These are phyloP conservation scores for Plasmodium sp. DNA, from an alignment of 169 alveolate genomes.

Conservation along the genomic window DNA sequence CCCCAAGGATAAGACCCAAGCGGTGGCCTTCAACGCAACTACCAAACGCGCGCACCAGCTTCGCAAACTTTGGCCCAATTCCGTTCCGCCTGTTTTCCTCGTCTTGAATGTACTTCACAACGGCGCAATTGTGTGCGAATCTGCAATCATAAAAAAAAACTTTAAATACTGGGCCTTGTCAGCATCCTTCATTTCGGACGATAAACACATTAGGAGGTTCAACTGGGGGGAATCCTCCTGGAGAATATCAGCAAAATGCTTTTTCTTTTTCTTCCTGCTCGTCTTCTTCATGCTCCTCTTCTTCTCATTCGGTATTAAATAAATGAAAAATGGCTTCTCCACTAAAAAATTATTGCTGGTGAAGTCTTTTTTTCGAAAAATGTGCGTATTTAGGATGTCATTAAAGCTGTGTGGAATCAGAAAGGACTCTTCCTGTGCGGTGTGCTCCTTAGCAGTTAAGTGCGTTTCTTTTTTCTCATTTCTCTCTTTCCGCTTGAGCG, in stretches of 20 bases:
- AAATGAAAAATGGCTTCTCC: constrained; percentile 71
- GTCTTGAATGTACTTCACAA: not conserved
- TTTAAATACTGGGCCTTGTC: constrained; percentile 39
- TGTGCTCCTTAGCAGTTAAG: not conserved
- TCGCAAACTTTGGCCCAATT: not conserved
- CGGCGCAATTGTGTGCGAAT: constrained; percentile 58
- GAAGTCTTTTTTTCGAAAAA: constrained; percentile 53
- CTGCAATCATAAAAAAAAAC: constrained; percentile 47
- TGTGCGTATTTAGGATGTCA: constrained; percentile 65
- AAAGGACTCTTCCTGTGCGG: constrained; percentile 32
- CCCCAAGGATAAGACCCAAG: not conserved
- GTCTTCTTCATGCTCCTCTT: not conserved
- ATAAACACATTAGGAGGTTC: constrained; percentile 51
- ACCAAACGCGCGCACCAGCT: not conserved
- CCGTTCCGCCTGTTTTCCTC: not conserved
- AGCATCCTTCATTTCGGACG: constrained; percentile 60
- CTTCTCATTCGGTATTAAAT: constrained; percentile 72
- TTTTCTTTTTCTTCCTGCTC: not conserved
- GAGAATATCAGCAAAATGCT: constrained; percentile 11
- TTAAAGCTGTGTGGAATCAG: constrained; percentile 64
- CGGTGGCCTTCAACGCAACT: not conserved
- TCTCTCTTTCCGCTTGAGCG: not conserved
- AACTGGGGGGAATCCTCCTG: not conserved
- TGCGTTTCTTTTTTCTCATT: not conserved
- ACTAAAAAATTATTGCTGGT: constrained; percentile 53